Conservation (phyloP, 208 protist species). For the Crithidia thermophila region DNA sequence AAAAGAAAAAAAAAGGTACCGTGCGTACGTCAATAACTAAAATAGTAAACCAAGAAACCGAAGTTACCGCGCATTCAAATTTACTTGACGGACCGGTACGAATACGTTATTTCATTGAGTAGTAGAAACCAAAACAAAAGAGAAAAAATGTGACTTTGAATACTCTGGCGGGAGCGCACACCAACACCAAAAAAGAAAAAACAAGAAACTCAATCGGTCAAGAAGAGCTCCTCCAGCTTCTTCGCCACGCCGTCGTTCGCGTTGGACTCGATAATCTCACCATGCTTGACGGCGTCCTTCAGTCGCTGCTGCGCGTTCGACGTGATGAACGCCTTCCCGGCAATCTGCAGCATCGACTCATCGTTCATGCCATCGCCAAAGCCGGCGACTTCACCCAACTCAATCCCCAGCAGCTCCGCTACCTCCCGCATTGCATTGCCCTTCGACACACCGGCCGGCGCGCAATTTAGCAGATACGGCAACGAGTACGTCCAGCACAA, state of each 20-base stretch:
- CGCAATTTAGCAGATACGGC: conserved; percentile 44
- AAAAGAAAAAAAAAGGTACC: no score
- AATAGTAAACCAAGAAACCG: no score
- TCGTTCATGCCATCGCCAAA: conserved; percentile 85
- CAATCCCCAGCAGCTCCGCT: conserved; percentile 38
- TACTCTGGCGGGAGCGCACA: no score
- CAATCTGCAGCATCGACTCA: conserved; percentile 53
- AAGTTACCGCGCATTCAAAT: no score
- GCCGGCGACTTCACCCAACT: conserved; percentile 41
- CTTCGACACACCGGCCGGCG: conserved; percentile 44
- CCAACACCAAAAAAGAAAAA: not conserved
- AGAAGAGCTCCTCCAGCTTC: conserved; percentile 71
- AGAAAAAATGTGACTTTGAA: no score
- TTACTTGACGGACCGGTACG: no score
- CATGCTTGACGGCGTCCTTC: conserved; percentile 38
- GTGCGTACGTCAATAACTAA: no score
- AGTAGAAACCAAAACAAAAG: no score
- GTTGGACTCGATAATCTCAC: conserved; percentile 56
- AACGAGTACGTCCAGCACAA: conserved; percentile 32
- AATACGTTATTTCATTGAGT: no score
- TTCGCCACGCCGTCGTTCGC: conserved; percentile 71
- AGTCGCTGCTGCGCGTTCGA: conserved; percentile 41
- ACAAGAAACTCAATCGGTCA: not conserved
- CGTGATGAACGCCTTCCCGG: conserved; percentile 61
- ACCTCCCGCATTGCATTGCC: conserved; percentile 56